Conservation (phyloP, 2,329 filamentous ascomycete species). For the Apiospora rasikravindrae region DNA sequence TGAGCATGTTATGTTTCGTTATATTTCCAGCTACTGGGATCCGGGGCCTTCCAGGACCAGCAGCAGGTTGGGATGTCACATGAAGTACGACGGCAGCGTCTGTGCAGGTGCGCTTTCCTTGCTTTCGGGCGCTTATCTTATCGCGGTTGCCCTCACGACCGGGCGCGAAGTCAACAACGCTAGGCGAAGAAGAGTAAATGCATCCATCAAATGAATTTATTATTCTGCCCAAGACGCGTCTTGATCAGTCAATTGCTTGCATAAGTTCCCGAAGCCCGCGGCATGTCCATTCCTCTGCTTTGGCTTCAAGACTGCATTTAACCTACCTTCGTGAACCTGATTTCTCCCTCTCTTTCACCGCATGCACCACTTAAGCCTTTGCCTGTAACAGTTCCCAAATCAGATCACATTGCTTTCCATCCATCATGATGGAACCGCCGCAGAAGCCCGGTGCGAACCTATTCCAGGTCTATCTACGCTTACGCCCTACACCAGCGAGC, state of each 20-base stretch:
- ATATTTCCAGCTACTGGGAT: background rate
- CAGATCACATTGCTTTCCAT: slow-evolving; percentile 15
- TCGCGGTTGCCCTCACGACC: slow-evolving; percentile 14
- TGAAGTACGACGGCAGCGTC: background rate
- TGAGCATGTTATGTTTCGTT: background rate
- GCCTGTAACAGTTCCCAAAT: background rate
- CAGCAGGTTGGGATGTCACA: background rate
- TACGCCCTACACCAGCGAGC: slow-evolving; percentile 68
- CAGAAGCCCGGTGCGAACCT: slow-evolving; percentile 61
- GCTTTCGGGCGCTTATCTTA: slow-evolving; percentile 2
- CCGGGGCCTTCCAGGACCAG: background rate
- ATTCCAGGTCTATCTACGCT: slow-evolving; percentile 89
- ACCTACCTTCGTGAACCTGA: background rate
- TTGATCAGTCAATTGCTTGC: background rate
- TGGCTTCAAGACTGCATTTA: slow-evolving; percentile 3
- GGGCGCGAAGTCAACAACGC: background rate
- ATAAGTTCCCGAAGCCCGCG: slow-evolving; percentile 12
- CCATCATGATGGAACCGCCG: slow-evolving; percentile 44
- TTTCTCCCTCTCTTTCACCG: background rate
- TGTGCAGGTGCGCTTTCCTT: background rate
- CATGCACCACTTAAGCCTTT: background rate
- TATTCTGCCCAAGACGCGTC: background rate
- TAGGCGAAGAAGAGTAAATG: background rate
- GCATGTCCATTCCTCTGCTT: slow-evolving; percentile 5
- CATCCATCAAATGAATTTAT: slow-evolving; percentile 7